phyloP scores from a whole-genome alignment of 192 early-diverging fungal genomes.

The Rhizophagus clarus region DNA sequence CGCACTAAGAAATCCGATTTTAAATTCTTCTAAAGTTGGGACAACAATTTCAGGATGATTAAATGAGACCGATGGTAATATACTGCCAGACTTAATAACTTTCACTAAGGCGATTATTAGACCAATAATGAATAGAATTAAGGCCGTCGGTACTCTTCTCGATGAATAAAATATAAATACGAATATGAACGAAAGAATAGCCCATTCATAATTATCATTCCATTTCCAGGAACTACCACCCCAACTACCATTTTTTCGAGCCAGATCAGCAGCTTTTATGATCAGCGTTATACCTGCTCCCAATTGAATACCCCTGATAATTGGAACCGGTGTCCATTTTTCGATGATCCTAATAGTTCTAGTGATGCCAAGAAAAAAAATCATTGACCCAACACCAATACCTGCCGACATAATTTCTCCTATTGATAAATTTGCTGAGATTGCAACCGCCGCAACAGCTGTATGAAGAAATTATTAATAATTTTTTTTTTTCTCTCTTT shows the following conservation, averaged over 20 bases:
- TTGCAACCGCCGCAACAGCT: slow-evolving; percentile 81
- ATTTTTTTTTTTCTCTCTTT: background rate
- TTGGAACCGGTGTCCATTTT: slow-evolving; percentile 67
- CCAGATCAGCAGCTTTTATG: slow-evolving; percentile 67
- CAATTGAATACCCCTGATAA: slow-evolving; percentile 79
- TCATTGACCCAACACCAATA: slow-evolving; percentile 64
- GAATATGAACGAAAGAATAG: slow-evolving; percentile 65
- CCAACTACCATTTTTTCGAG: slow-evolving; percentile 57
- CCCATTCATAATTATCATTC: slow-evolving; percentile 78
- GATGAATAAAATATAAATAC: slow-evolving; percentile 69
- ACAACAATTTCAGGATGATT: slow-evolving; percentile 53
- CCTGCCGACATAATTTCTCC: slow-evolving; percentile 72
- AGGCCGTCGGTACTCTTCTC: slow-evolving; percentile 65
- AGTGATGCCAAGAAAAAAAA: slow-evolving; percentile 70
- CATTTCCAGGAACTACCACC: slow-evolving; percentile 57
- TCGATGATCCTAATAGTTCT: slow-evolving; percentile 69
- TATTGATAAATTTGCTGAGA: slow-evolving; percentile 69
- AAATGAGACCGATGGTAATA: slow-evolving; percentile 41
- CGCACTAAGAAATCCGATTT: slow-evolving; percentile 74
- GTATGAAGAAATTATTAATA: slow-evolving; percentile 22
- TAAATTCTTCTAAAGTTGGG: slow-evolving; percentile 67
- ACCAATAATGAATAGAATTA: slow-evolving; percentile 74
- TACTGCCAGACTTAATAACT: slow-evolving; percentile 36
- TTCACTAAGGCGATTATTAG: slow-evolving; percentile 66
- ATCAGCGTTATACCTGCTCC: slow-evolving; percentile 74